Base-by-base conservation (phyloP, 345 rosid species). In the Eucalyptus cladocalyx region DNA sequence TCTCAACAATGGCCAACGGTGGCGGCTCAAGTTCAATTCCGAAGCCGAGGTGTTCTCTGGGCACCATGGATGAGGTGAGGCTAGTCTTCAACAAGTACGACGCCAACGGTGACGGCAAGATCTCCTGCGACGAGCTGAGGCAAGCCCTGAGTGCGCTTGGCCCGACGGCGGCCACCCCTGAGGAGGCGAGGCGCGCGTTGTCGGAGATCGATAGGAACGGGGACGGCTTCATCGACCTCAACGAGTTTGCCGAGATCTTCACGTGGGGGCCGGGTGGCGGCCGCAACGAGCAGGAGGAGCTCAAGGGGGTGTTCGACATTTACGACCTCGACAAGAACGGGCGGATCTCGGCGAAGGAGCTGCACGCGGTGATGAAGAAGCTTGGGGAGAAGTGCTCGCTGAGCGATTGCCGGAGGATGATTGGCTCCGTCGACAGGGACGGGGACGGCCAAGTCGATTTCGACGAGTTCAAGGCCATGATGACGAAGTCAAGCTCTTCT, bases 381-480 rank as follows among this genome's bases (percentile, higher is more conserved):
- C 88, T 97, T 7, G 99, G 99, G 14, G 94, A 96, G 94, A 97
- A 94, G 90, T 92, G 96, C 80, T 90, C 95, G n/a, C 60, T 96
- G 87, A 91, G 90, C 30, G 99, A 97, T 42, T 97, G 99, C 67
- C 89, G 10, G 87, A 96, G 91, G 94, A 97, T 97, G 99, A 96
- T 97, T 72, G 92, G 95, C 30, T 94, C 95, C 85, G 99, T 96
- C 23, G 99, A 97, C 88, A 89, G 87, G 54, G 98, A 97, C 91
- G 99, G 99, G 42, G 99, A 97, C 45, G 99, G 99, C 34, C 91
- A 92, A 40, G 99, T 97, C 86, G 93, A 97, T 85, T 97, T 97
- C 72, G 96, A 96, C 81, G 99, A 97, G 97, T 97, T 97, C 47
- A 96, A 96, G 96, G 88, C 87, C 93, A 97, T 97, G 99, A 97